phyloP scores from a whole-genome alignment of 1,284 basidiomycete species.

The Apiotrichum brassicae region DNA sequence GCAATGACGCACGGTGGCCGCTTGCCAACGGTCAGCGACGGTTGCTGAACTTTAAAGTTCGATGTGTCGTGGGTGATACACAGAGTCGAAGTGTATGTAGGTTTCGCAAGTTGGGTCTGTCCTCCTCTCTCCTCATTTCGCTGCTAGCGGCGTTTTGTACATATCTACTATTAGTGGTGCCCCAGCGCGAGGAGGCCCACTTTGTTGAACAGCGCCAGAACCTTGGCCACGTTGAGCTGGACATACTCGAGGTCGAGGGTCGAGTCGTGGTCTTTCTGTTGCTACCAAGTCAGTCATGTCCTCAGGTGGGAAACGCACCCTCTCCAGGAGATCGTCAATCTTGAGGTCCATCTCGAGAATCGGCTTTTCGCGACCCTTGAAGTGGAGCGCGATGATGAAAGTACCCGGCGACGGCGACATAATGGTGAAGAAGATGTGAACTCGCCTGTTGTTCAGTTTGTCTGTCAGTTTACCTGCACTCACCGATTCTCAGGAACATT shows the following conservation, averaged over 20 bases:
- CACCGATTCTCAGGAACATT: conserved; percentile 96
- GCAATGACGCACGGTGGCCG: no score
- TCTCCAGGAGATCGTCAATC: conserved; percentile 96
- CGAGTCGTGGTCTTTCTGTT: conserved; percentile 99
- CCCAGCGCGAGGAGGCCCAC: conserved; percentile 44
- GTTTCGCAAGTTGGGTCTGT: neutral
- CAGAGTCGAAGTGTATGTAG: neutral
- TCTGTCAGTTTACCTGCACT: conserved; percentile 28
- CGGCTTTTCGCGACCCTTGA: conserved; percentile 98
- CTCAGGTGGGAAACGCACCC: conserved; percentile 54
- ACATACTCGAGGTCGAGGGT: conserved; percentile 95
- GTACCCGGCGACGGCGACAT: conserved; percentile 95
- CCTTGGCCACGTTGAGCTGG: conserved; percentile 91
- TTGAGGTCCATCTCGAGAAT: conserved; percentile 99
- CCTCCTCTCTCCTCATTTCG: no score
- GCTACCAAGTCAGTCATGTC: conserved; percentile 10
- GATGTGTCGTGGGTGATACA: no score
- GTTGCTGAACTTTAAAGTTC: no score
- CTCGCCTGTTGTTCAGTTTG: conserved; percentile 55
- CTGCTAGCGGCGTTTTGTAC: conserved; percentile 10
- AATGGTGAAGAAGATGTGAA: conserved; percentile 98
- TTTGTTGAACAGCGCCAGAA: conserved; percentile 83
- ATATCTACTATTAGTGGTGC: conserved; percentile 1
- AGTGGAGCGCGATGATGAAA: conserved; percentile 97
- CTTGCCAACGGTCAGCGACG: no score